Conservation (phyloP, 805 yeast species). For the Yamadazyma philogaea region DNA sequence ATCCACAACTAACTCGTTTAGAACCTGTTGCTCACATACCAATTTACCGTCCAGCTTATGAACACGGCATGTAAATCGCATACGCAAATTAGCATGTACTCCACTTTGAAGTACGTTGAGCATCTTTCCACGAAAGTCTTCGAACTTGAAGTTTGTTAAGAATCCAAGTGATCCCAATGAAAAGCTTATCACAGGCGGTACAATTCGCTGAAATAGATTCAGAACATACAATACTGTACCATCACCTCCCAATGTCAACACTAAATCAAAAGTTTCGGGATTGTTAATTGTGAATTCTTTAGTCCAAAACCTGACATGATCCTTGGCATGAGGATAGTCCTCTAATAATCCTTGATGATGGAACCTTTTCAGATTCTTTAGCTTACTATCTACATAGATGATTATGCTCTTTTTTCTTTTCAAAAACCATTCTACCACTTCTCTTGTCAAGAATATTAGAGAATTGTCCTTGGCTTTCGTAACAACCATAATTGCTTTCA, state of each 20-base stretch:
- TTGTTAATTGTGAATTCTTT: constrained; percentile 47
- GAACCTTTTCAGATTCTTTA: constrained; percentile 62
- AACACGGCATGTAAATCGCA: constrained; percentile 84
- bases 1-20: constrained; percentile 88
- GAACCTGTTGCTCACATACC: constrained; percentile 67
- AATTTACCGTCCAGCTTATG: constrained; percentile 49
- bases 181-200: constrained; percentile 47
- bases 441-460: constrained; percentile 70
- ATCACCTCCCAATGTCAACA: constrained; percentile 46
- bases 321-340: constrained; percentile 44
- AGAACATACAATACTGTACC: constrained; percentile 45
- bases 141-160: constrained; percentile 76
- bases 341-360: constrained; percentile 50
- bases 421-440: constrained; percentile 75
- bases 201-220: constrained; percentile 42
- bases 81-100: constrained; percentile 70
- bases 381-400: constrained; percentile 72
- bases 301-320: constrained; percentile 66
- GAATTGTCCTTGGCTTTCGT: constrained; percentile 89
- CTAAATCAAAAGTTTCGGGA: constrained; percentile 43
- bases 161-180: constrained; percentile 43
- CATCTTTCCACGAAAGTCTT: constrained; percentile 61
- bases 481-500: constrained; percentile 71
- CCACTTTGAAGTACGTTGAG: constrained; percentile 62
- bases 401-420: constrained; percentile 31